phyloP scores from a whole-genome alignment of 2,329 filamentous ascomycete species.

The Daldinia sp. region DNA sequence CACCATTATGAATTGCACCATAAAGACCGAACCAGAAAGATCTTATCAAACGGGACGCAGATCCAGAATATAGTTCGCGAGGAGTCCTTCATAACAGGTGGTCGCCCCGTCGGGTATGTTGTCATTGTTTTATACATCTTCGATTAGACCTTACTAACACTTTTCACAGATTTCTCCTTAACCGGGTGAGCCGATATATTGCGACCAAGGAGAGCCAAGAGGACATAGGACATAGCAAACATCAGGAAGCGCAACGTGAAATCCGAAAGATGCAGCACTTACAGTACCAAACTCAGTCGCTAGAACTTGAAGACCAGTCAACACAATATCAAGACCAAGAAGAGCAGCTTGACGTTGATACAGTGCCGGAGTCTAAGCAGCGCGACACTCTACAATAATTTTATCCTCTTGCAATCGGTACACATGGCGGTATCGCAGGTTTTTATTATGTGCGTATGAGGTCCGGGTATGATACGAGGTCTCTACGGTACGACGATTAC shows the following conservation, averaged over 20 bases:
- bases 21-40: conserved; percentile 57
- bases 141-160: conserved; percentile 45
- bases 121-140: conserved; percentile 50
- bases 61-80: conserved; percentile 57
- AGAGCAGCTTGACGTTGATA: neutral
- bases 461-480: neutral
- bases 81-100: conserved; percentile 62
- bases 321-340: neutral
- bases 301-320: neutral
- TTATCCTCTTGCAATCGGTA: neutral
- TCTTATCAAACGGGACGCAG: conserved; percentile 46
- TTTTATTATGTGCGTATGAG: neutral
- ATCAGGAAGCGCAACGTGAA: neutral
- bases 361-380: neutral
- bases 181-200: conserved; percentile 60
- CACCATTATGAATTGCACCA: conserved; percentile 70
- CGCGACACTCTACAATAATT: neutral
- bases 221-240: neutral
- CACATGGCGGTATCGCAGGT: neutral
- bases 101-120: conserved; percentile 64
- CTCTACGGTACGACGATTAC: conserved; percentile 1
- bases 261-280: neutral
- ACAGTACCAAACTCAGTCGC: neutral
- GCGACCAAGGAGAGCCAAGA: neutral
- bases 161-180: conserved; percentile 59